These are phyloP conservation scores for Thecaphora thlaspeos DNA, from an alignment of 1,284 basidiomycete genomes.

Conservation along the genomic window DNA sequence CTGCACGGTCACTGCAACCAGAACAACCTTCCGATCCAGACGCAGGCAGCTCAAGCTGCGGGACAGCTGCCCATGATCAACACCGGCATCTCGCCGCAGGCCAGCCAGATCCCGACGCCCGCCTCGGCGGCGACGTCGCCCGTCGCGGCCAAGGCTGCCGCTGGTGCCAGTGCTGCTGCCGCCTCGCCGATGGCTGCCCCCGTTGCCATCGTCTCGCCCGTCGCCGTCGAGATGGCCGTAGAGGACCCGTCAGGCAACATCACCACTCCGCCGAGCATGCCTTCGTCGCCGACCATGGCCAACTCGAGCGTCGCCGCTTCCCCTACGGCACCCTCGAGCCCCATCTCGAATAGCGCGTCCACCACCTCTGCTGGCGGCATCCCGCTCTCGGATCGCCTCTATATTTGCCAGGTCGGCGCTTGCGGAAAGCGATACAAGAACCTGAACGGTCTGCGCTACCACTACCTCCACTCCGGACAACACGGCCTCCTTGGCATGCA, in stretches of 20 bases:
- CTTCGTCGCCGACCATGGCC: neutral
- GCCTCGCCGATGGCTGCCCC: constrained; percentile 16
- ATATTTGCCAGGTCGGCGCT: constrained; percentile 57
- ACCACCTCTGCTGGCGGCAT: constrained; percentile 2
- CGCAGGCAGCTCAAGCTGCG: constrained; percentile 16
- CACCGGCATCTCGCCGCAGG: neutral
- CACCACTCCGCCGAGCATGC: neutral
- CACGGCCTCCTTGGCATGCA: constrained; percentile 63
- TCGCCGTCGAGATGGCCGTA: too few relatives aligned
- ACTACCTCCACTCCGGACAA: constrained; percentile 94
- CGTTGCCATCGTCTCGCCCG: too few relatives aligned
- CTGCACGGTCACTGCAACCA: constrained; percentile 79
- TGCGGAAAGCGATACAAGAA: constrained; percentile 95
- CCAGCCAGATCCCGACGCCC: constrained; percentile 26
- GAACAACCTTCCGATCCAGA: constrained; percentile 40
- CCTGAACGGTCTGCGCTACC: constrained; percentile 67
- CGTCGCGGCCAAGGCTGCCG: constrained; percentile 6
- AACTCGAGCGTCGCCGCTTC: too few relatives aligned
- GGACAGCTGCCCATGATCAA: neutral
- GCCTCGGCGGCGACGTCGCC: constrained; percentile 2
- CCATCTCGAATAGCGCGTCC: constrained; percentile 11
- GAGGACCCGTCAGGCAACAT: too few relatives aligned
- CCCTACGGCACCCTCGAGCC: constrained; percentile 29
- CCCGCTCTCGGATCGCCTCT: constrained; percentile 32
- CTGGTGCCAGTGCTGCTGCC: constrained; percentile 10